Evolutionary conservation across 495 filamentous ascomycete species (phyloP).

Genomic region (Achaetomiella virescens): DNA sequence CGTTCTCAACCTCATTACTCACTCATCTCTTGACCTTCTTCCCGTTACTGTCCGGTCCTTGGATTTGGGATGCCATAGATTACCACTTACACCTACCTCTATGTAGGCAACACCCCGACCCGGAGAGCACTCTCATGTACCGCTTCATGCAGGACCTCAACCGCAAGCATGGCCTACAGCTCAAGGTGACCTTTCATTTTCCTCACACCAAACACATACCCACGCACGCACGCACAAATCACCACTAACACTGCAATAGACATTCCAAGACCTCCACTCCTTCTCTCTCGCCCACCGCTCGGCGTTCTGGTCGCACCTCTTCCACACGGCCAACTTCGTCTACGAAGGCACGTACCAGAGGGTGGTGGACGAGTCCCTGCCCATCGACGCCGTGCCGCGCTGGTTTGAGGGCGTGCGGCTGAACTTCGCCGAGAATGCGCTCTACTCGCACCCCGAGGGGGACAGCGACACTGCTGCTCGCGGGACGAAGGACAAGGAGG

Average conservation of each 20-base stretch:
- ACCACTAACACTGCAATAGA: background rate
- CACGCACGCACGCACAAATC: background rate
- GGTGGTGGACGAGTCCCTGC: constrained; percentile 61
- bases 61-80: background rate
- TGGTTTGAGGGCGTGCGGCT: constrained; percentile 62
- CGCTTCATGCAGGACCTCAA: constrained; percentile 47
- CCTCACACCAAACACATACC: background rate
- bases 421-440: constrained; percentile 61
- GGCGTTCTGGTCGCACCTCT: constrained; percentile 61
- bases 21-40: constrained; percentile 5
- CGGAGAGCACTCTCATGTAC: constrained; percentile 47
- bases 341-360: constrained; percentile 50
- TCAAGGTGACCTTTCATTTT: constrained; percentile 35
- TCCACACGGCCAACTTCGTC: constrained; percentile 53
- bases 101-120: constrained; percentile 47
- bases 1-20: background rate
- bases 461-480: constrained; percentile 20
- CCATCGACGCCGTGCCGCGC: constrained; percentile 60
- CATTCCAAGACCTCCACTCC: constrained; percentile 11
- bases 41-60: background rate
- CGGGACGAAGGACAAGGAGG: constrained; percentile 56
- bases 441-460: constrained; percentile 40
- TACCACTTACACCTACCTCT: background rate
- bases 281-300: constrained; percentile 28
- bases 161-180: constrained; percentile 31